These are phyloP conservation scores for Thuidium tamariscinum DNA, from an alignment of 225 moss, liverwort and hornwort species.

Conservation along the genomic window DNA sequence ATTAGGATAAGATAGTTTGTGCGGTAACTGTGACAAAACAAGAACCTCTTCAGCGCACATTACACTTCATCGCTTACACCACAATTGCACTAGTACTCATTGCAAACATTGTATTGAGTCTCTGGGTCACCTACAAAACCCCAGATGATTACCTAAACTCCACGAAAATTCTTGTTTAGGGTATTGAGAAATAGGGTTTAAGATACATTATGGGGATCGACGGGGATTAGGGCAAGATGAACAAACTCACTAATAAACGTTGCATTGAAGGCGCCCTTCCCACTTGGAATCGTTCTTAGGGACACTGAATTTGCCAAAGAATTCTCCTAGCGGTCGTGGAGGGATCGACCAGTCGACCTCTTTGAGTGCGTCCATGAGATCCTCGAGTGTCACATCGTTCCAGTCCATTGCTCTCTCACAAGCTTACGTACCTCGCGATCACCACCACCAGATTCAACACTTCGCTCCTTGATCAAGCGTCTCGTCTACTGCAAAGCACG, in stretches of 20 bases:
- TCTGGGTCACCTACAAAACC: background rate
- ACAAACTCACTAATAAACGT: slow-evolving; percentile 11
- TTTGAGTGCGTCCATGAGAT: slow-evolving; percentile 46
- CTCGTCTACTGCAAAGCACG: background rate
- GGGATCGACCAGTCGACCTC: slow-evolving; percentile 33
- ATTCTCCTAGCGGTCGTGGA: slow-evolving; percentile 12
- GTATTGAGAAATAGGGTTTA: background rate
- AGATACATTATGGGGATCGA: background rate
- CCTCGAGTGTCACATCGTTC: slow-evolving; percentile 46
- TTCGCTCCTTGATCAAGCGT: background rate
- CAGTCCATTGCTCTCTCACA: slow-evolving; percentile 31
- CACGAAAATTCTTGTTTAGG: background rate
- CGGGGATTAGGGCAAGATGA: background rate
- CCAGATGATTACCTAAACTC: background rate
- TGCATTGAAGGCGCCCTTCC: slow-evolving; percentile 26
- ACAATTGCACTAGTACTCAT: background rate
- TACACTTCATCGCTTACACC: background rate
- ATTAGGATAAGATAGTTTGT: slow-evolving; percentile 38
- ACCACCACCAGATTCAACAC: background rate
- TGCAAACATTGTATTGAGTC: background rate
- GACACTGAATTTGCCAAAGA: slow-evolving; percentile 16
- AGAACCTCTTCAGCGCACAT: background rate
- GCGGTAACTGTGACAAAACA: slow-evolving; percentile 31
- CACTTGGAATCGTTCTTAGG: slow-evolving; percentile 7
- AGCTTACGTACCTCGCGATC: background rate